Evolutionary conservation across 2,329 filamentous ascomycete species (phyloP).

Genomic region (Zelopaecilomyces penicillatus): DNA sequence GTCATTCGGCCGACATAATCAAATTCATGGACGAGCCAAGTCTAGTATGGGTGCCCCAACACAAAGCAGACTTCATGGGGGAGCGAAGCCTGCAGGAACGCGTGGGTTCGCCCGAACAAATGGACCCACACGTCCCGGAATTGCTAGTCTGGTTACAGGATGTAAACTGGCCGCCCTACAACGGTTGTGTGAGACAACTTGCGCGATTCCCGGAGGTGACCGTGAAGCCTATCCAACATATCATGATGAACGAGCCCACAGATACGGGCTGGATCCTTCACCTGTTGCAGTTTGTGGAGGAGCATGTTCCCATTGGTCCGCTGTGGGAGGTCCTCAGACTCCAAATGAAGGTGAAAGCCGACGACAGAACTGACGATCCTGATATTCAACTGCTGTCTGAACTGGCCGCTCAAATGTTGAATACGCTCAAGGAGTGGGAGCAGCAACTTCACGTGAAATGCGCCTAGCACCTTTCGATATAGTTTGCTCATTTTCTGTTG

Average conservation of each 20-base stretch:
- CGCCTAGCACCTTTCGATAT: no score
- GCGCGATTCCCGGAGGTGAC: constrained; percentile 6
- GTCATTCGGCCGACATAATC: background rate
- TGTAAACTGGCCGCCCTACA: constrained; percentile 4
- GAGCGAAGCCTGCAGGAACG: constrained; percentile 2
- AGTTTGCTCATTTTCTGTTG: no score
- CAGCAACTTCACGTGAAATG: no score
- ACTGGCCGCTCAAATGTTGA: background rate
- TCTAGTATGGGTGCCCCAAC: constrained; percentile 2
- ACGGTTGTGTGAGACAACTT: constrained; percentile 2
- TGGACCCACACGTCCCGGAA: constrained; percentile 1
- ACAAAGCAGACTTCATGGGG: constrained; percentile 5
- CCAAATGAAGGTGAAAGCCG: background rate
- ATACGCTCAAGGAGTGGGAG: background rate
- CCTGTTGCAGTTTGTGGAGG: constrained; percentile 2
- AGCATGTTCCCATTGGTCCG: constrained; percentile 1
- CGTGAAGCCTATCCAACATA: constrained; percentile 2
- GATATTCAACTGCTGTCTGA: background rate
- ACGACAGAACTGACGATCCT: background rate
- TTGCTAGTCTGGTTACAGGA: constrained; percentile 6
- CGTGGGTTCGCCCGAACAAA: constrained; percentile 1
- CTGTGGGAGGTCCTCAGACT: constrained; percentile 3
- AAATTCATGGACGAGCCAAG: constrained; percentile 5
- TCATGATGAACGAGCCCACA: background rate
- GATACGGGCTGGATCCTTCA: constrained; percentile 5